phyloP scores from a whole-genome alignment of 2,329 filamentous ascomycete genomes.

The Aquanectria penicillioides region DNA sequence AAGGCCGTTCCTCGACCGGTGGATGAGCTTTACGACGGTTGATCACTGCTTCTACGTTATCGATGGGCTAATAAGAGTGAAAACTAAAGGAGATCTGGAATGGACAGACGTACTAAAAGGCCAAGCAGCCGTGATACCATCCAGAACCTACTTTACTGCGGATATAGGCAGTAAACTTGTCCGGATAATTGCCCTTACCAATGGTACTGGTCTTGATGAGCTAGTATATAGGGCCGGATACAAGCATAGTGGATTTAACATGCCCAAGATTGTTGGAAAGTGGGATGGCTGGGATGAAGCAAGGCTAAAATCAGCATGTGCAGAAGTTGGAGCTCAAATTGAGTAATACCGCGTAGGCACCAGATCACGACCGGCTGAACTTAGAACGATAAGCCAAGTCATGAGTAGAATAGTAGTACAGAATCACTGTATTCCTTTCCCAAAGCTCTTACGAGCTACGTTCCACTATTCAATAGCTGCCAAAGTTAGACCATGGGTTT shows the following conservation, averaged over 20 bases:
- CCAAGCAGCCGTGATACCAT: background rate
- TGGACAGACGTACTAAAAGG: background rate
- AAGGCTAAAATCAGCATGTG: slow-evolving; percentile 14
- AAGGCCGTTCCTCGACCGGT: slow-evolving; percentile 11
- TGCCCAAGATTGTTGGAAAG: background rate
- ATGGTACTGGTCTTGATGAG: slow-evolving; percentile 2
- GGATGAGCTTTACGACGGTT: slow-evolving; percentile 3
- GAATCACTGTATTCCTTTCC: too few species aligned
- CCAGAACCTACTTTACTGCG: slow-evolving; percentile 9
- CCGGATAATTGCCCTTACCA: background rate
- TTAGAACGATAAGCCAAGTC: too few species aligned
- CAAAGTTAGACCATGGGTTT: too few species aligned
- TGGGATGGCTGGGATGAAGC: slow-evolving; percentile 17
- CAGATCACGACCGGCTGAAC: too few species aligned
- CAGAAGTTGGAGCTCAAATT: slow-evolving; percentile 16
- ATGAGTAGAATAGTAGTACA: too few species aligned
- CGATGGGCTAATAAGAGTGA: background rate
- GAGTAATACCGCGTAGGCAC: too few species aligned
- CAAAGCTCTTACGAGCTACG: too few species aligned
- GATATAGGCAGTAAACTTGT: slow-evolving; percentile 1
- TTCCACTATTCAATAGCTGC: too few species aligned
- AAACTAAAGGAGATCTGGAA: background rate
- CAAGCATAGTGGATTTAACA: background rate
- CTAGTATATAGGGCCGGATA: slow-evolving; percentile 1
- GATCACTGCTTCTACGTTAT: slow-evolving; percentile 3